These are phyloP conservation scores for Marasmius oreades DNA, from an alignment of 1,284 basidiomycete species.

Conservation along the genomic window DNA sequence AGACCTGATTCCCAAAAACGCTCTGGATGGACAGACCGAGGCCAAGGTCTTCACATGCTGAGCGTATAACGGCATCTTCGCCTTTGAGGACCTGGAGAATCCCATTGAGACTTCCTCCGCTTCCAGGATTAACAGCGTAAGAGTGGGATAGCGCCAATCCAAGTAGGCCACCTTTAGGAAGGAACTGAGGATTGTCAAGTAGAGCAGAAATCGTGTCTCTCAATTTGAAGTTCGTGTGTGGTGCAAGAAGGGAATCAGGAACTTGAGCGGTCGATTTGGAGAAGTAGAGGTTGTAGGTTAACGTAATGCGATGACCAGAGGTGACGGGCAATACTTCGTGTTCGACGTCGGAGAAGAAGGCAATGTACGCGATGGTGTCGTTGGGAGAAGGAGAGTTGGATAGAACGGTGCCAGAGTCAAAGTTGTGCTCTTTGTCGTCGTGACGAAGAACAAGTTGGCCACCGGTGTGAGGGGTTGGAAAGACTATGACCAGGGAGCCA, in stretches of 20 bases:
- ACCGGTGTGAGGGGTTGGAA: constrained; percentile 37
- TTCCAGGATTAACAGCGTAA: constrained; percentile 19
- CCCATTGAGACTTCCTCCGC: neutral
- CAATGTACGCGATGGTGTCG: too few species aligned
- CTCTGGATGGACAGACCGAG: neutral
- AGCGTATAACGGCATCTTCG: neutral
- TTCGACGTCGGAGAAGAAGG: too few species aligned
- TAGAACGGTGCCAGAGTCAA: too few species aligned
- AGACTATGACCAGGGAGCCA: constrained; percentile 41
- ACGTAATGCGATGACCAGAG: too few species aligned
- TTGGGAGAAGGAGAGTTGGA: too few species aligned
- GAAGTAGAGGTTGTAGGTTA: too few species aligned
- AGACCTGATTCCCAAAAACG: neutral
- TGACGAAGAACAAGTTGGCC: constrained; percentile 35
- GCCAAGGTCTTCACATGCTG: neutral
- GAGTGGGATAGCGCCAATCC: constrained; percentile 29
- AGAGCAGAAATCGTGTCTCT: constrained; percentile 17
- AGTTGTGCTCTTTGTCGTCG: constrained; percentile 25
- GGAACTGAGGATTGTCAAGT: constrained; percentile 15
- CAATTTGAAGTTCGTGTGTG: constrained; percentile 5
- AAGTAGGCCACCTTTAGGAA: constrained; percentile 26
- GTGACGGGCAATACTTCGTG: too few species aligned
- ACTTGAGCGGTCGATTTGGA: too few species aligned
- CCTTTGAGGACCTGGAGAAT: neutral
- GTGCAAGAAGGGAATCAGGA: neutral